These are phyloP conservation scores for Heliocybe sulcata DNA, from an alignment of 1,284 basidiomycete genomes.

Conservation along the genomic window DNA sequence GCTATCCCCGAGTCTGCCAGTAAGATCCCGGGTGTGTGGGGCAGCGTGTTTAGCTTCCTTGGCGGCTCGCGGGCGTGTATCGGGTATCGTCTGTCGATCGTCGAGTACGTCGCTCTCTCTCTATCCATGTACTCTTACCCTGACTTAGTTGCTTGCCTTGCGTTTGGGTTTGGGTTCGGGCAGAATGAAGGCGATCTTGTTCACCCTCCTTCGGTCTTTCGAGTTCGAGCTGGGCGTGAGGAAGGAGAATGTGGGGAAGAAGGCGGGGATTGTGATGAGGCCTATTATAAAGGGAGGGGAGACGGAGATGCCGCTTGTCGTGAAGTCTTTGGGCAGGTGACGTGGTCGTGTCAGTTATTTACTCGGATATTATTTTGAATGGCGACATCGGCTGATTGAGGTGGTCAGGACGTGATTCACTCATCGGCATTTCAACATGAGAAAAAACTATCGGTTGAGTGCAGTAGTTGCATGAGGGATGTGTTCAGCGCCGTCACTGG, in stretches of 20 bases:
- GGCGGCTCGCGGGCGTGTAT: conserved; percentile 22
- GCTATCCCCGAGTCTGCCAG: conserved; percentile 12
- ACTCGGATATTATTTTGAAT: too few species aligned
- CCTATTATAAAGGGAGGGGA: conserved; percentile 14
- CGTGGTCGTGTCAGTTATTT: background rate
- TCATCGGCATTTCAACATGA: too few species aligned
- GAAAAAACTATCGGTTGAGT: too few species aligned
- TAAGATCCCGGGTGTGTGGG: conserved; percentile 23
- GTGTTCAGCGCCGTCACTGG: too few species aligned
- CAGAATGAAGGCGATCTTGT: conserved; percentile 36
- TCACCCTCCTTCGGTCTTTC: conserved; percentile 31
- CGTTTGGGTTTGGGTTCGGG: too few species aligned
- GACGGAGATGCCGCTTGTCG: conserved; percentile 15
- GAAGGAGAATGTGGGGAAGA: conserved; percentile 13
- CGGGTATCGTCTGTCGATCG: conserved; percentile 37
- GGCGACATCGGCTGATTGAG: too few species aligned
- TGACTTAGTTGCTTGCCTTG: too few species aligned
- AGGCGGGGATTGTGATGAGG: conserved; percentile 12
- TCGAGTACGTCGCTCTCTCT: conserved; percentile 23
- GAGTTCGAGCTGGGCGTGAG: conserved; percentile 22
- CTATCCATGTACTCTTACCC: background rate
- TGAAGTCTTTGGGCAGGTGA: background rate
- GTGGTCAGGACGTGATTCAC: too few species aligned
- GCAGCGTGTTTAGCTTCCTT: conserved; percentile 23
- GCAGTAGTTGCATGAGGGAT: too few species aligned